Evolutionary conservation across 768 basidiomycete species (phyloP).

Genomic region (Xerocomus spinulosus): DNA sequence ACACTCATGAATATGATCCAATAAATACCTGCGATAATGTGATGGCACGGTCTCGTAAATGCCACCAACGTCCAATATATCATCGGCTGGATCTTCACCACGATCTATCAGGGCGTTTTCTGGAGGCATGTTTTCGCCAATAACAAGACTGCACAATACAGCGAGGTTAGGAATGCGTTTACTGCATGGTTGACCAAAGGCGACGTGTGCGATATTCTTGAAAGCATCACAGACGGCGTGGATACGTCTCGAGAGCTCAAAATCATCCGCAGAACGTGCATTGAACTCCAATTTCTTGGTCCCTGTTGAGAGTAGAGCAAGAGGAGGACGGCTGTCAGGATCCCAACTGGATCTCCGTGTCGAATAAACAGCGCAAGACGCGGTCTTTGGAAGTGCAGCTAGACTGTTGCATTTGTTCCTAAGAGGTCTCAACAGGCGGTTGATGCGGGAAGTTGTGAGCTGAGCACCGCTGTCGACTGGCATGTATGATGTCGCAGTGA

Average conservation of each 20-base stretch:
- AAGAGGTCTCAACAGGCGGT: constrained; percentile 45
- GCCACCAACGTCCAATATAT: constrained; percentile 29
- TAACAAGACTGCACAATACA: constrained; percentile 41
- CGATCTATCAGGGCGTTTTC: constrained; percentile 7
- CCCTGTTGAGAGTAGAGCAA: constrained; percentile 37
- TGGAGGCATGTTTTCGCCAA: constrained; percentile 44
- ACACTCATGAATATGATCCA: constrained; percentile 5
- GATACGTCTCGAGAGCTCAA: constrained; percentile 45
- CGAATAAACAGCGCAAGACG: constrained; percentile 13
- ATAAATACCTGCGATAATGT: constrained; percentile 46
- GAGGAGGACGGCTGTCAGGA: constrained; percentile 25
- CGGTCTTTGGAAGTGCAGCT: constrained; percentile 22
- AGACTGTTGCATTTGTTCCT: constrained; percentile 42
- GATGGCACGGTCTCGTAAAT: constrained; percentile 51
- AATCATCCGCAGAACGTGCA: constrained; percentile 30
- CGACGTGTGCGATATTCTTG: constrained; percentile 44
- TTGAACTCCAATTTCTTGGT: constrained; percentile 34
- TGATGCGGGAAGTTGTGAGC: constrained; percentile 39
- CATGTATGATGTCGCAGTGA: constrained; percentile 15
- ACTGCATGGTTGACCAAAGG: constrained; percentile 17
- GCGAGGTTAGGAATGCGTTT: constrained; percentile 37
- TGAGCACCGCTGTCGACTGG: constrained; percentile 23
- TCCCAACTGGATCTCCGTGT: constrained; percentile 19
- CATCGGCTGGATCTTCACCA: constrained; percentile 22
- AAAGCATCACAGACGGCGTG: constrained; percentile 56